Conservation (phyloP, 2,329 filamentous ascomycete species). For the Talaromyces sp. region DNA sequence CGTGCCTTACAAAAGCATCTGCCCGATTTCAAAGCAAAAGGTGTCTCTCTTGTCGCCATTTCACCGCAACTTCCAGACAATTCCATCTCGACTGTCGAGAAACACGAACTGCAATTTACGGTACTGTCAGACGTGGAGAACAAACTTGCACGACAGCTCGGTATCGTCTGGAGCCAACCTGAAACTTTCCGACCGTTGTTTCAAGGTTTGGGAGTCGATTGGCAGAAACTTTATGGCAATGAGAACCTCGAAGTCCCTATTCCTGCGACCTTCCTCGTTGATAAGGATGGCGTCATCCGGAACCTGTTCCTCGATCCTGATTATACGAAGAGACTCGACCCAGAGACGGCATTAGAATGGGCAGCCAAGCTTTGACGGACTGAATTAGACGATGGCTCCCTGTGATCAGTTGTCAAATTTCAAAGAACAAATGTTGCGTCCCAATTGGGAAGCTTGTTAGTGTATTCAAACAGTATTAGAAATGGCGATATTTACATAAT, state of each 20-base stretch:
- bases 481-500: too few species aligned
- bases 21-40: conserved; percentile 33
- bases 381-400: background rate
- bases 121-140: conserved; percentile 43
- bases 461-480: too few species aligned
- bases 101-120: conserved; percentile 40
- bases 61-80: conserved; percentile 42
- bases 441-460: background rate
- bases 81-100: conserved; percentile 38
- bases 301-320: conserved; percentile 39
- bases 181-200: conserved; percentile 29
- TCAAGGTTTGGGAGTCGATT: conserved; percentile 29
- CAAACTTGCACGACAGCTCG: conserved; percentile 34
- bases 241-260: conserved; percentile 39
- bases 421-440: background rate
- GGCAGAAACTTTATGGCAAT: conserved; percentile 36
- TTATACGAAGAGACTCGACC: conserved; percentile 23
- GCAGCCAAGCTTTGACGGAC: background rate
- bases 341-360: conserved; percentile 9
- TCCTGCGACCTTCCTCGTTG: conserved; percentile 40
- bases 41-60: conserved; percentile 43
- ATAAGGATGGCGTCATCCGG: conserved; percentile 33
- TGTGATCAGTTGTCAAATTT: background rate
- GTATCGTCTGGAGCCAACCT: conserved; percentile 35
- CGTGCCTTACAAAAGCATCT: conserved; percentile 36